These are phyloP conservation scores for Lasiodiplodia sp. DNA, from an alignment of 2,329 filamentous ascomycete species.

Conservation along the genomic window DNA sequence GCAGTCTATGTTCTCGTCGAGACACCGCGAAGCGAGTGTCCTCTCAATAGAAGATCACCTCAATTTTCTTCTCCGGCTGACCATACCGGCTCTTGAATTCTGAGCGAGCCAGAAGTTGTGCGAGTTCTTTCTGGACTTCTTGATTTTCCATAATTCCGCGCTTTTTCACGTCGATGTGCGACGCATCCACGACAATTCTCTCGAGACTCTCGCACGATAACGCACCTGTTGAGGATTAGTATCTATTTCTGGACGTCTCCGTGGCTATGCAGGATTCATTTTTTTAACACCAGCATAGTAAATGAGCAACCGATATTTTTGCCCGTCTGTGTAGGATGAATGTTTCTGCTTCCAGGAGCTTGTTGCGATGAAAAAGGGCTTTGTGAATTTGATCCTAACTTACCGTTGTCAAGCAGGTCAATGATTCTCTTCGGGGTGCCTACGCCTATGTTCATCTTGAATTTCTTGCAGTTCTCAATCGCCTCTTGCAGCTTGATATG, in stretches of 20 bases:
- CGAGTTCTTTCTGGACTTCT: conserved; percentile 83
- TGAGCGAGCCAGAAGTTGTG: conserved; percentile 73
- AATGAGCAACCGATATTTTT: not conserved
- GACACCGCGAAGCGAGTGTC: not conserved
- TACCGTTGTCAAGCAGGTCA: conserved; percentile 83
- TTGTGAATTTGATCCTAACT: conserved; percentile 37
- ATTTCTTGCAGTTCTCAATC: conserved; percentile 73
- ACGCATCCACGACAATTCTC: conserved; percentile 87
- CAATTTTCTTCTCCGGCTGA: conserved; percentile 25
- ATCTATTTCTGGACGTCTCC: conserved; percentile 15
- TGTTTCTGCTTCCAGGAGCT: not conserved
- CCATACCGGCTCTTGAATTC: conserved; percentile 76
- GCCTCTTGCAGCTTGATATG: conserved; percentile 96
- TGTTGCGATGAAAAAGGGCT: not conserved
- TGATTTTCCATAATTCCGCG: conserved; percentile 94
- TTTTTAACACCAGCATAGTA: not conserved
- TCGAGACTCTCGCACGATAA: conserved; percentile 75
- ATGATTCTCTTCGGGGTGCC: conserved; percentile 85
- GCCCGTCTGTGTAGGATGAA: not conserved
- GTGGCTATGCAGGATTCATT: not conserved
- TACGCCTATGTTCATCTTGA: conserved; percentile 81
- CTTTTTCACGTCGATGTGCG: conserved; percentile 94
- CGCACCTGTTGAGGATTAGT: conserved; percentile 59
- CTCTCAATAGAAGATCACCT: conserved; percentile 32
- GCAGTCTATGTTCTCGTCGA: not conserved